Evolutionary conservation across 2,329 filamentous ascomycete genomes (phyloP), one percentile per base, ranked within the genome.

Genomic region (Neofusicoccum parvum): DNA sequence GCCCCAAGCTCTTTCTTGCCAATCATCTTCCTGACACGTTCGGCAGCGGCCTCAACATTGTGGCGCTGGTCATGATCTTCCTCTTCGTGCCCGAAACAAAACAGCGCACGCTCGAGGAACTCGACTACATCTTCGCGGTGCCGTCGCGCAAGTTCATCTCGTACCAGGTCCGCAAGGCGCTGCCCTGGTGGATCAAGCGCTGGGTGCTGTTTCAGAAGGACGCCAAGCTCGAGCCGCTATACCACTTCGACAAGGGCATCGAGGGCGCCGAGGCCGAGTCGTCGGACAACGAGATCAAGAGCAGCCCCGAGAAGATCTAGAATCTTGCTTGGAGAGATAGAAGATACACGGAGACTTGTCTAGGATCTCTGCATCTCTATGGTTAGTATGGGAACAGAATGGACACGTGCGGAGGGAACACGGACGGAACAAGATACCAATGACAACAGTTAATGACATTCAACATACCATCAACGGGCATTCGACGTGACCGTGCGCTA

Each of bases 91-190:
- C 71, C 6, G 74, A 76, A 59, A 76, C 74, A 1, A 75, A 73
- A 66, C 71, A 74, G 51, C 67, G 70, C 11, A 74, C 72, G 3
- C 69, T 76, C 1, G 74, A 76, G 43, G 74, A 76, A 53, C 74
- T 83, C 15, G 81, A 83, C 66, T 83, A 83, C 68, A 77, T 84
- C 64, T 85, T 85, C 67, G 82, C 78, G n/a, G 78, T 82, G 0
- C 78, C 80, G 1, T 78, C 77, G 0, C 69, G 74, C 15, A 76
- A 72, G 7, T 80, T 80, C 67, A 77, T 79, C 68, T 71, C 69
- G 15, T 81, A 80, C 65, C 77, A 80, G 68, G 62, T 72, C 37
- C 70, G 67, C 17, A 77, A 77, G 62, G 77, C 74, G 64, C 67
- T 81, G 48, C 80, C 82, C 3, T 85, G 78, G 76, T 84, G 78